Percentiles rank a stretch among this genome's conserved stretches.
Evolutionary conservation across 441 rosid genomes (phyloP).

Genomic region (Daphne laureola): DNA sequence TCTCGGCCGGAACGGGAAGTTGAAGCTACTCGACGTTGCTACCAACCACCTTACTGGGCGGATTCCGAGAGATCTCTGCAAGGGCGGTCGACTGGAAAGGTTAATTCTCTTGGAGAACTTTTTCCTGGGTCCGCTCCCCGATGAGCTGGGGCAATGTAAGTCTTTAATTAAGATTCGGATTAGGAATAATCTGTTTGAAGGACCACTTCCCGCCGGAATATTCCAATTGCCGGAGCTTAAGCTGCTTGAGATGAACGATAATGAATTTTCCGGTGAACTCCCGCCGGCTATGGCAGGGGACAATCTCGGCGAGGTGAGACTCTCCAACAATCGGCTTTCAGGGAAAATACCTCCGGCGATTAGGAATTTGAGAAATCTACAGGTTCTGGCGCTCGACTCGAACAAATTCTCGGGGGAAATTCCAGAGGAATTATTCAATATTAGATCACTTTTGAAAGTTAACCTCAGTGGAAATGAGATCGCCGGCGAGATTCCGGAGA

Average conservation of each 20-base stretch:
- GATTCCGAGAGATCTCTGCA: constrained; percentile 62
- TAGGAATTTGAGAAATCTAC: constrained; percentile 37
- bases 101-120: constrained; percentile 58
- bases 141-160: constrained; percentile 56
- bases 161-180: constrained; percentile 48
- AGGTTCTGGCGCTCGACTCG: constrained; percentile 31
- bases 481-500: constrained; percentile 47
- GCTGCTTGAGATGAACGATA: constrained; percentile 49
- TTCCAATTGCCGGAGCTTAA: constrained; percentile 41
- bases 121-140: constrained; percentile 67
- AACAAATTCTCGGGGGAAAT: constrained; percentile 53
- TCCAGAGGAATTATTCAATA: constrained; percentile 40
- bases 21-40: constrained; percentile 52
- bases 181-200: constrained; percentile 46
- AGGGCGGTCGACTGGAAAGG: constrained; percentile 38
- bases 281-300: constrained; percentile 52
- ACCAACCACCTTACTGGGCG: constrained; percentile 62
- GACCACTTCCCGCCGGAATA: constrained; percentile 65
- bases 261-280: constrained; percentile 64
- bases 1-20: constrained; percentile 62
- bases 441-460: constrained; percentile 37
- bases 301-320: constrained; percentile 27
- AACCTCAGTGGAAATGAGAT: constrained; percentile 47
- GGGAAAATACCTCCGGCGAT: constrained; percentile 64
- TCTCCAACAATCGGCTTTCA: constrained; percentile 50